phyloP scores from a whole-genome alignment of 2,329 filamentous ascomycete species.

The Aureobasidium musti region DNA sequence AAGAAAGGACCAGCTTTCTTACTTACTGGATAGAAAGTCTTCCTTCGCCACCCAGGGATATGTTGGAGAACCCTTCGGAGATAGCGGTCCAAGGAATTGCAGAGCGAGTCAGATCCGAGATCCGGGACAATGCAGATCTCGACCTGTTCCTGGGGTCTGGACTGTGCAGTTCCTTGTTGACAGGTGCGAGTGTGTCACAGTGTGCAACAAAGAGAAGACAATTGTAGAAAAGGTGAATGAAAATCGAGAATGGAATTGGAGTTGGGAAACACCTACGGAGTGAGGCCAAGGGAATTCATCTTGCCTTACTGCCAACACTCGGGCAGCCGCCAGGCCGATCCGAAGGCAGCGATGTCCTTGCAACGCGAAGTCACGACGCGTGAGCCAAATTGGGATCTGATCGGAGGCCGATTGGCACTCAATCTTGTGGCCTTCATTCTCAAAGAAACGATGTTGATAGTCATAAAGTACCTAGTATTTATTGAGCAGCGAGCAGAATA shows the following conservation, averaged over 20 bases:
- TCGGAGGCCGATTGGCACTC: background rate
- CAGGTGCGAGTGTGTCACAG: conserved; percentile 16
- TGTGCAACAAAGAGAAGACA: conserved; percentile 20
- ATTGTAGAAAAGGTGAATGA: background rate
- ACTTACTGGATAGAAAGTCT: conserved; percentile 4
- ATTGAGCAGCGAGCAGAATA: background rate
- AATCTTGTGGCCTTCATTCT: background rate
- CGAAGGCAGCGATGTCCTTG: conserved; percentile 5
- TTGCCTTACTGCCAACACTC: background rate
- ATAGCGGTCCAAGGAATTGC: background rate
- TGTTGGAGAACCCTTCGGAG: background rate
- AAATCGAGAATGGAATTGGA: background rate
- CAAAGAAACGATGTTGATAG: background rate
- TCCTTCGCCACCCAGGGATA: conserved; percentile 20
- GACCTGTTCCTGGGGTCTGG: conserved; percentile 16
- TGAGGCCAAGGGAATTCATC: background rate
- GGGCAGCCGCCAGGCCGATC: background rate
- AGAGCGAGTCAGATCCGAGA: conserved; percentile 23
- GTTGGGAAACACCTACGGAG: background rate
- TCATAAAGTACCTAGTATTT: background rate
- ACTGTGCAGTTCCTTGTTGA: conserved; percentile 18
- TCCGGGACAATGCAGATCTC: conserved; percentile 22
- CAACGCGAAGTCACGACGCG: conserved; percentile 1
- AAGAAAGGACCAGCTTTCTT: conserved; percentile 16
- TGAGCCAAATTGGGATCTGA: background rate